Percentiles rank a stretch among this genome's conserved stretches.
phyloP scores from a whole-genome alignment of 495 filamentous ascomycete species.

The Trichocladium antarcticum region DNA sequence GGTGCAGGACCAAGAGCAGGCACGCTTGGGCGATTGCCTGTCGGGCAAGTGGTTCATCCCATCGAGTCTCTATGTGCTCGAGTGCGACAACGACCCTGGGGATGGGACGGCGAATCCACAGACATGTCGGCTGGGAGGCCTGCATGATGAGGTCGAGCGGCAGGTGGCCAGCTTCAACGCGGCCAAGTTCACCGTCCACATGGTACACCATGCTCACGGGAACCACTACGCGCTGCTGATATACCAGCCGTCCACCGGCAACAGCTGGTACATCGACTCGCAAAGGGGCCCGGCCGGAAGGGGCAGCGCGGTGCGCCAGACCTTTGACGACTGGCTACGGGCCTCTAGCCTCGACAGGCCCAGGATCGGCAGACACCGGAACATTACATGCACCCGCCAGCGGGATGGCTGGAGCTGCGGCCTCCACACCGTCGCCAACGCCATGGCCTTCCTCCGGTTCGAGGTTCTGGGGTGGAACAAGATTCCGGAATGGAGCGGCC shows the following conservation, averaged over 20 bases:
- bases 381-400: not conserved
- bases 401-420: constrained; percentile 8
- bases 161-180: too few relatives aligned
- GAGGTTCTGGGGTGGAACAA: constrained; percentile 11
- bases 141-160: too few relatives aligned
- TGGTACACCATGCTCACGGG: not conserved
- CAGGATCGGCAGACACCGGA: not conserved
- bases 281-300: not conserved
- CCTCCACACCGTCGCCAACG: constrained; percentile 11
- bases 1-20: not conserved
- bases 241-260: not conserved
- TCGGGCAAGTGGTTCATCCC: constrained; percentile 3
- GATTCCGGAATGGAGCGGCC: not conserved
- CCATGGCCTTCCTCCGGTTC: constrained; percentile 11
- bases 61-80: not conserved
- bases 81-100: too few relatives aligned
- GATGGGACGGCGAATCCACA: too few relatives aligned
- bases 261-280: constrained; percentile 6
- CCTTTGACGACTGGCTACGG: not conserved
- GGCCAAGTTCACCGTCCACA: not conserved
- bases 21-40: not conserved
- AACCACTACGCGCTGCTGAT: constrained; percentile 5
- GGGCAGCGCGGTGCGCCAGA: not conserved
- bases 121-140: too few relatives aligned
- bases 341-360: not conserved